A percentile compares a stretch with the other conserved stretches of the same genome.
Evolutionary conservation across 805 yeast species (phyloP).

Genomic region (Wickerhamomyces bovis): DNA sequence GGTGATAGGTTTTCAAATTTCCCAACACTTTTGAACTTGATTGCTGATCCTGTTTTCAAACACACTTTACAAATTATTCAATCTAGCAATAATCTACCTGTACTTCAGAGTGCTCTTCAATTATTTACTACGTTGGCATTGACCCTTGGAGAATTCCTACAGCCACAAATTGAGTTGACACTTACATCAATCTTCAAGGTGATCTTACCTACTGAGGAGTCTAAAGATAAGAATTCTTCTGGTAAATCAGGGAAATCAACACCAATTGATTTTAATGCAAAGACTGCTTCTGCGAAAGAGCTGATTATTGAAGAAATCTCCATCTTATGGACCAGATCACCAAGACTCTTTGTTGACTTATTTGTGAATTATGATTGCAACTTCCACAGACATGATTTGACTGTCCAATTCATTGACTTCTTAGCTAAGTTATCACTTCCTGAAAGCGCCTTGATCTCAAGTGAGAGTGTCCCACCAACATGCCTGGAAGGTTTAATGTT

Average conservation of each 20-base stretch:
- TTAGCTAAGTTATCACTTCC: constrained; percentile 78
- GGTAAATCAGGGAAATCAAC: constrained; percentile 25
- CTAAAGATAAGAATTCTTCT: constrained; percentile 7
- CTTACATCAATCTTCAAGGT: constrained; percentile 57
- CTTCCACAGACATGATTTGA: constrained; percentile 75
- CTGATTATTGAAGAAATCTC: constrained; percentile 79
- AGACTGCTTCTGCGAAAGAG: constrained; percentile 51
- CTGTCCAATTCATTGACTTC: constrained; percentile 59
- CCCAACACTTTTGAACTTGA: constrained; percentile 57
- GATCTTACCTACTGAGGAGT: constrained; percentile 34
- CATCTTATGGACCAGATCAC: constrained; percentile 73
- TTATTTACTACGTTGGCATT: constrained; percentile 67
- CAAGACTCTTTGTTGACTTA: constrained; percentile 66
- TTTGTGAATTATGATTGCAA: constrained; percentile 89
- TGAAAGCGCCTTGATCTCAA: constrained; percentile 71
- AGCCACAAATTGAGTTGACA: constrained; percentile 76
- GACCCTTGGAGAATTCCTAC: constrained; percentile 58
- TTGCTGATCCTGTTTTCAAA: constrained; percentile 80
- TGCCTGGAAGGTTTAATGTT: constrained; percentile 84
- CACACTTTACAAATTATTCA: constrained; percentile 77
- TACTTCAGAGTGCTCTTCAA: constrained; percentile 71
- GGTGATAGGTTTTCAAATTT: constrained; percentile 58
- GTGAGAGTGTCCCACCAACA: constrained; percentile 86
- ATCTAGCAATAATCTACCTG: constrained; percentile 60
- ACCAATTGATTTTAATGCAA: constrained; percentile 26